phyloP scores from a whole-genome alignment of 108 stramenopile species.

The Parietichytrium sp. region DNA sequence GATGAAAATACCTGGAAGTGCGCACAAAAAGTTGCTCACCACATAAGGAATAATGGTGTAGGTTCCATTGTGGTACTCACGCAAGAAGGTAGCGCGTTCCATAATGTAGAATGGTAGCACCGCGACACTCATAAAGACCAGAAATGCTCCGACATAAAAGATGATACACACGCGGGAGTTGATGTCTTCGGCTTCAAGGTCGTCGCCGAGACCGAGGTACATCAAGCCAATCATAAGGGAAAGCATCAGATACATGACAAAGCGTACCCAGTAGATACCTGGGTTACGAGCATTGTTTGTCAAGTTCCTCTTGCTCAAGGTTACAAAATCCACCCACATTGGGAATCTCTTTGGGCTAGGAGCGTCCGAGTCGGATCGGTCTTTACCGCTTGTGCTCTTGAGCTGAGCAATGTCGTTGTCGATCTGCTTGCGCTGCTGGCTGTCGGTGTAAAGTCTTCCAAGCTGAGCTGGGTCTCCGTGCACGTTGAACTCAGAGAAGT shows the following conservation, averaged over 20 bases:
- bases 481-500: constrained; percentile 1
- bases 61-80: constrained; percentile 64
- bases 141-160: constrained; percentile 35
- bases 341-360: not conserved
- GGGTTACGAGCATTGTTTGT: constrained; percentile 32
- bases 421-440: not conserved
- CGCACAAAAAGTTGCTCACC: not conserved
- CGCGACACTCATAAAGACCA: constrained; percentile 43
- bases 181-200: not conserved
- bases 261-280: constrained; percentile 37
- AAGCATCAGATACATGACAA: constrained; percentile 38
- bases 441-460: not conserved
- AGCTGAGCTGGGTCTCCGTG: not conserved
- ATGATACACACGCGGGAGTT: not conserved
- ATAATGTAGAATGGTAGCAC: constrained; percentile 57
- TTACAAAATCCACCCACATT: constrained; percentile 5
- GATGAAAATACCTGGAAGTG: constrained; percentile 16
- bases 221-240: constrained; percentile 27
- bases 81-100: constrained; percentile 64
- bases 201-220: constrained; percentile 30
- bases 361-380: not conserved
- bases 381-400: no score
- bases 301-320: constrained; percentile 27
- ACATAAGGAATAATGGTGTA: constrained; percentile 1
- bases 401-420: not conserved